Evolutionary conservation across 2,329 filamentous ascomycete species (phyloP), one percentile per base, ranked within the genome.

Genomic region (Cladosporium sphaerospermum): DNA sequence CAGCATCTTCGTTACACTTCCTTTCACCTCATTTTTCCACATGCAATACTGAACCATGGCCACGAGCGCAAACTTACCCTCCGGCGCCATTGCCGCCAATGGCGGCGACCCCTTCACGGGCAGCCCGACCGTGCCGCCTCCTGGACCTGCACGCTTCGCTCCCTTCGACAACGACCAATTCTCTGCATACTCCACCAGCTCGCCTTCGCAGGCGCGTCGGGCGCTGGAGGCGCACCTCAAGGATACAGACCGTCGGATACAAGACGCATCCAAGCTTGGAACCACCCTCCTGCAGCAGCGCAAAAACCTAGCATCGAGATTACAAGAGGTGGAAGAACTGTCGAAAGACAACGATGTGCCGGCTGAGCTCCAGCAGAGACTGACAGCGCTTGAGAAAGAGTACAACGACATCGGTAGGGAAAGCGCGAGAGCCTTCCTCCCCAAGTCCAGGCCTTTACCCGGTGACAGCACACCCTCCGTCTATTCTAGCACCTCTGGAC

Each of bases 341-440:
- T 87, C 93, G 61, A 82, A 82, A 19, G 61, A 64, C 40, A 56
- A 62, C 39, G 87, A 96, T 57, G 82, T 97, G 48, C 85, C 85
- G 0, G 83, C 88, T 3, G 91, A 96, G 60, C 75, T 99, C 63
- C 88, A 87, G 55, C 81, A 86, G 64, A 90, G 88, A 71, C 79
- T 99, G 50, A 78, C 83, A 11, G 90, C 95, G 58, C 83, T 99
- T 55, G 93, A 99, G 70, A 88, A 83, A 69, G 93, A 99, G 65
- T 97, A 95, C 73, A 92, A 95, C 68, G 91, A 96, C 66, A 85
- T 97, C 44, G 90, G 91, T 10, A 81, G 86, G 57, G 92, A 97
- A 68, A 93, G 88, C 45, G 89, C 92, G 41, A 81, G 92, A 59
- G 90, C 89, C 2, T 92, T 96, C 67, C 74, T 97, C 33, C 93